phyloP scores from a whole-genome alignment of 805 yeast genomes.

The Candida mattraensis region DNA sequence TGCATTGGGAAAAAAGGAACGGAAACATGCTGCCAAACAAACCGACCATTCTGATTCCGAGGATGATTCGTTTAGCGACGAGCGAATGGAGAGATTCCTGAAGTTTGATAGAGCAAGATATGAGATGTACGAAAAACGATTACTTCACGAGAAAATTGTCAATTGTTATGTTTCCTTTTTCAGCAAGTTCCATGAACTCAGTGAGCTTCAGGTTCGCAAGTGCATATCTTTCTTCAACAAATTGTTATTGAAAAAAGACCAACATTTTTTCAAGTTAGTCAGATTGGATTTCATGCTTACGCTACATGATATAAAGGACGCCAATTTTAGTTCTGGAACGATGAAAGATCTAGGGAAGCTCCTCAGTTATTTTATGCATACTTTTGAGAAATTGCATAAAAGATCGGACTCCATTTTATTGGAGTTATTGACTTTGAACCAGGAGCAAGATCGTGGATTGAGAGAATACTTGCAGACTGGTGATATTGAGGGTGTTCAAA shows the following conservation, averaged over 20 bases:
- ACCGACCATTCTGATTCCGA: constrained; percentile 21
- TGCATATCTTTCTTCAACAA: constrained; percentile 72
- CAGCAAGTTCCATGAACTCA: constrained; percentile 59
- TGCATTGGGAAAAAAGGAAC: constrained; percentile 23
- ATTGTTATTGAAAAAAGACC: constrained; percentile 62
- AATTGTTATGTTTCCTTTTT: constrained; percentile 65
- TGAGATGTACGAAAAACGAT: constrained; percentile 39
- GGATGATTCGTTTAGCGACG: constrained; percentile 11
- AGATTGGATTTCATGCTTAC: constrained; percentile 72
- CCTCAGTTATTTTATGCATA: constrained; percentile 62
- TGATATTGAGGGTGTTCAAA: constrained; percentile 40
- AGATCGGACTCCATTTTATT: constrained; percentile 54
- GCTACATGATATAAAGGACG: constrained; percentile 51
- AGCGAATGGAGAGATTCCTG: constrained; percentile 16
- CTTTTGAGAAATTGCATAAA: constrained; percentile 46
- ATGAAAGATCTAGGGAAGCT: constrained; percentile 66
- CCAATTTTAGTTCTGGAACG: constrained; percentile 47
- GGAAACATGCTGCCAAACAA: constrained; percentile 10
- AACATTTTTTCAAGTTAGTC: constrained; percentile 51
- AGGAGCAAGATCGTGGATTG: constrained; percentile 45
- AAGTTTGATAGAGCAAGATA: constrained; percentile 20
- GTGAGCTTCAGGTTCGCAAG: constrained; percentile 57
- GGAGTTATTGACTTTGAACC: constrained; percentile 63
- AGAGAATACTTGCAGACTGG: constrained; percentile 63
- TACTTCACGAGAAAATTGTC: constrained; percentile 60